Evolutionary conservation across 768 basidiomycete species (phyloP), one percentile per base, ranked within the genome.

Genomic region (Leccinum rimulosum): DNA sequence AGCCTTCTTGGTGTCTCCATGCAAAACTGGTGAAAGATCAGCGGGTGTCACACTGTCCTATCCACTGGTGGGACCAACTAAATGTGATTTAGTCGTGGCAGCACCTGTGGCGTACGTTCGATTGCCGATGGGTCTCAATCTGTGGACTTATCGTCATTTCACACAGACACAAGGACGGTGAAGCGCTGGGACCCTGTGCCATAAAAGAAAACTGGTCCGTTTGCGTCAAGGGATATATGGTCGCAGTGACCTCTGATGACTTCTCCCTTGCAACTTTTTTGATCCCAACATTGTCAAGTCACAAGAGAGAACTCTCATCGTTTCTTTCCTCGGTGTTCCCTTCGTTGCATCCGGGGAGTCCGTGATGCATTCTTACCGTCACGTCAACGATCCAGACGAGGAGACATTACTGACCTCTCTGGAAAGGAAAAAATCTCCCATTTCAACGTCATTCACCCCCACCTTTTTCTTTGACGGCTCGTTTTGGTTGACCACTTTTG

Each of bases 401-500:
- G 67, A 68, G 47, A 61, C 51, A 12, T 36, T 62, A 3, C 17
- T 60, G 2, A 27, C 36, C n/a, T 52, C 59, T 15, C 55, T 55
- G 0, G 53, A 48, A 7, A 48, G 22, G 51, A 40, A 55, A 27
- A 54, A 50, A 22, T n/a, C 28, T 4, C 56, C 2, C 15, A 11
- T 3, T 12, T 22, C 15, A 38, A 10, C 33, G 28, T 25, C 50
- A 12, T 47, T 35, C 50, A 57, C 43, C 19, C 47, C 8, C 31
- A 31, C n/a, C 11, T 28, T 63, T 31, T 45, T 65, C 36, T 22
- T 55, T 6, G 58, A 69, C 12, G 30, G 49, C n/a, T 62, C 62
- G 1, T 56, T 67, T 54, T 68, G 67, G 67, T 11, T 69, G 25
- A 64, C 65, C 7, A 33, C 50, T 7, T 11, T 68, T 27, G 62